Conservation (phyloP, 306 rosid genomes). For the Ochetophila trinervis region DNA sequence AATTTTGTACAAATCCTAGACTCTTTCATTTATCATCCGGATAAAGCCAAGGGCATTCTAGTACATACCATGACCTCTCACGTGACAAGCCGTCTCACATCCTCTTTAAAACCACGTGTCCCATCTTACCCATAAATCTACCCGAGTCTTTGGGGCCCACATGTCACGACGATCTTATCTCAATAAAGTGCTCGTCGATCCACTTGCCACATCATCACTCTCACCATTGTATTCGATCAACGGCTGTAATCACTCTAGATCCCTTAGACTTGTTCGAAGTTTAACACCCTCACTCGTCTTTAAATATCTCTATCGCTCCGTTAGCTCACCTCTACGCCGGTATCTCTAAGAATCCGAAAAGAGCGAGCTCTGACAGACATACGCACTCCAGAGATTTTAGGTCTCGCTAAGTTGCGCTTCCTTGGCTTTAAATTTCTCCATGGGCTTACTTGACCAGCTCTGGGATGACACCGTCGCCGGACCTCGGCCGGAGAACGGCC, state of each 20-base stretch:
- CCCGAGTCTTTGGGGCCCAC: conserved; percentile 34
- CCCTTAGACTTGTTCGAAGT: conserved; percentile 48
- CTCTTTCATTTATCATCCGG: background rate
- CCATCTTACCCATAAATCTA: background rate
- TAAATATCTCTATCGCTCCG: conserved; percentile 34
- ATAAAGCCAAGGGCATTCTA: conserved; percentile 9
- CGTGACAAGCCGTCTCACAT: conserved; percentile 24
- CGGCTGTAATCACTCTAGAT: conserved; percentile 30
- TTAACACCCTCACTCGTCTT: conserved; percentile 33
- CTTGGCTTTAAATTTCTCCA: conserved; percentile 1
- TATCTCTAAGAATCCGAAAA: background rate
- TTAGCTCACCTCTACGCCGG: fast-evolving
- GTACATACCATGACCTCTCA: conserved; percentile 28
- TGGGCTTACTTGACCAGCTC: conserved; percentile 89
- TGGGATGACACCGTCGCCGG: conserved; percentile 99
- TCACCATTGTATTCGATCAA: background rate
- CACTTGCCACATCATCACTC: conserved; percentile 38
- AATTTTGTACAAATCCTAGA: background rate
- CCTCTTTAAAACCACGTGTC: conserved; percentile 23
- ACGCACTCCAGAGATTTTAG: background rate
- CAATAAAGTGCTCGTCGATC: conserved; percentile 35
- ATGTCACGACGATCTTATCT: conserved; percentile 52
- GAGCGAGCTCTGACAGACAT: background rate
- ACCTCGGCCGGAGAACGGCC: conserved; percentile 79
- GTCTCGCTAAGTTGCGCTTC: background rate